These are phyloP conservation scores for Neospermospora avenae DNA, from an alignment of 2,329 filamentous ascomycete species.

Conservation along the genomic window DNA sequence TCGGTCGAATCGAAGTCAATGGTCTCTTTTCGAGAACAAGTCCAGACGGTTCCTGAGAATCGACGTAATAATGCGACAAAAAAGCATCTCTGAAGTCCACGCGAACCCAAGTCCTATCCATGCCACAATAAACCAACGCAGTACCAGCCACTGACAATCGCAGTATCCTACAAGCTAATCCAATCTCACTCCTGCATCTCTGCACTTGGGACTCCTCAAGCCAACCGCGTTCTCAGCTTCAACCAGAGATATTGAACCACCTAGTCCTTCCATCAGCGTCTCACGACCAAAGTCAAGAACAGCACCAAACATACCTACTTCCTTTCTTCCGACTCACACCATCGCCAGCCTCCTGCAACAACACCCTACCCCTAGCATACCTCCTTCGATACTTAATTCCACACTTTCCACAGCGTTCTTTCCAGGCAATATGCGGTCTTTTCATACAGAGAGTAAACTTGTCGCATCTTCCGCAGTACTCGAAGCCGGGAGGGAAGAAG, in stretches of 20 bases:
- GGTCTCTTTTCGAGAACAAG: background rate
- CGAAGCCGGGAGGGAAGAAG: conserved; percentile 20
- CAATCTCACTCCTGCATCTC: background rate
- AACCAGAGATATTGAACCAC: background rate
- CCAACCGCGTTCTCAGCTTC: background rate
- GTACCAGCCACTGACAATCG: background rate
- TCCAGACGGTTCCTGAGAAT: background rate
- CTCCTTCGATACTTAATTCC: conserved; percentile 19
- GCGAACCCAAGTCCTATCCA: background rate
- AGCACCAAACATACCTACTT: background rate
- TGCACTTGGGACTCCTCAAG: background rate
- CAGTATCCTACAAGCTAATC: background rate
- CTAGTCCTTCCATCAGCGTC: background rate
- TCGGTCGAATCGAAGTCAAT: background rate
- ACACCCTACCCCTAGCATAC: conserved; percentile 24
- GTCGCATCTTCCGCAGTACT: conserved; percentile 21
- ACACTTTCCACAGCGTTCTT: conserved; percentile 18
- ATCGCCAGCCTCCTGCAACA: conserved; percentile 13
- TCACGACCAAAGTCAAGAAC: background rate
- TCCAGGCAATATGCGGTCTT: background rate
- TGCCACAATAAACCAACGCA: background rate
- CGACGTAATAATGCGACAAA: too few species aligned
- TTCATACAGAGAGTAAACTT: conserved; percentile 15
- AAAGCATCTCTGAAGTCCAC: background rate
- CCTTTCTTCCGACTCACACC: conserved; percentile 6